Percentiles rank a stretch among this genome's conserved stretches.
These are phyloP conservation scores for Thalassiosira mediterranea DNA, from an alignment of 352 stramenopile species.

Conservation along the genomic window DNA sequence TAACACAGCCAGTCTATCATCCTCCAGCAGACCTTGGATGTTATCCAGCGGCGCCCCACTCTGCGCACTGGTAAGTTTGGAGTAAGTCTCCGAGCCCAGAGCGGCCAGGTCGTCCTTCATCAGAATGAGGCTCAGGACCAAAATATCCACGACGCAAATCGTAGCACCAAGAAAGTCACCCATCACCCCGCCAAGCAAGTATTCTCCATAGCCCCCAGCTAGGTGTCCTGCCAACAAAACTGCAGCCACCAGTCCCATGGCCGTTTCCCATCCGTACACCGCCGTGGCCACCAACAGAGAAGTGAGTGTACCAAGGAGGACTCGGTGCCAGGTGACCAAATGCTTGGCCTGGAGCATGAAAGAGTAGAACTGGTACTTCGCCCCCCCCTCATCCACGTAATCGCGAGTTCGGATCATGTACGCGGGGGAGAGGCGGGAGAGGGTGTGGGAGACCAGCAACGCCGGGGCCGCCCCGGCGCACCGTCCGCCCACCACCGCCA, in stretches of 20 bases:
- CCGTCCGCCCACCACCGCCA: slow-evolving; percentile 4
- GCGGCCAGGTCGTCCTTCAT: slow-evolving; percentile 8
- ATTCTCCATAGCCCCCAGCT: slow-evolving; percentile 52
- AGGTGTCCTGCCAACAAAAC: slow-evolving; percentile 48
- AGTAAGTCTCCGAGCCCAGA: background rate
- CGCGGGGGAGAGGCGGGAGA: slow-evolving; percentile 65
- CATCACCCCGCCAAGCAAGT: slow-evolving; percentile 80
- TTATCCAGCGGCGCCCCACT: background rate
- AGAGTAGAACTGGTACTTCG: slow-evolving; percentile 77
- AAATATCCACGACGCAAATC: slow-evolving; percentile 75
- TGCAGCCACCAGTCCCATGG: slow-evolving; percentile 30
- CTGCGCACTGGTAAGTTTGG: background rate
- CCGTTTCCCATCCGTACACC: slow-evolving; percentile 42
- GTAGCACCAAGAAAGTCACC: slow-evolving; percentile 81
- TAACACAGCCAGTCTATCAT: slow-evolving; percentile 2
- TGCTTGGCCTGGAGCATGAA: slow-evolving; percentile 76
- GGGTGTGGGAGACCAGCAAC: slow-evolving; percentile 63
- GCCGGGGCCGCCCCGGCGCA: slow-evolving; percentile 39
- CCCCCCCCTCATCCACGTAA: slow-evolving; percentile 77
- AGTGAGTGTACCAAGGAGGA: slow-evolving; percentile 57
- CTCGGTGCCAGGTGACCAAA: slow-evolving; percentile 67
- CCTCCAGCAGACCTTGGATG: background rate
- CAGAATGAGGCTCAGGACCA: slow-evolving; percentile 43
- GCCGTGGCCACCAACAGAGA: slow-evolving; percentile 36
- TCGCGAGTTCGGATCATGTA: slow-evolving; percentile 68